Conservation (phyloP, 345 rosid species). For the Eucalyptus decipiens region DNA sequence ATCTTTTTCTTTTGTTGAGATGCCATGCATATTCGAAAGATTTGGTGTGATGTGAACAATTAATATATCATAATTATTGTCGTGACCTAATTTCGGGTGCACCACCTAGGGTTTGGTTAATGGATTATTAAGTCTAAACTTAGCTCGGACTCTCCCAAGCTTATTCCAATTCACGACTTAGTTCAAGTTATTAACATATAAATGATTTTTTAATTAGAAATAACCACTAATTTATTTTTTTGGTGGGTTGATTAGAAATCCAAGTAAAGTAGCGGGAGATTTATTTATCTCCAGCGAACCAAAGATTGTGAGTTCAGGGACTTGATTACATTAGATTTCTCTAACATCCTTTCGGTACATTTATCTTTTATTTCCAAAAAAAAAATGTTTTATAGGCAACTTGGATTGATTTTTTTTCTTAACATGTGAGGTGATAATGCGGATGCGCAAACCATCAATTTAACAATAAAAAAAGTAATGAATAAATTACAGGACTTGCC, state of each 20-base stretch:
- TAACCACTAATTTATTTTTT: fast-evolving
- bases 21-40: neutral
- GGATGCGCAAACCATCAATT: fast-evolving
- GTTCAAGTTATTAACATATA: too few relatives aligned
- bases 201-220: fast-evolving
- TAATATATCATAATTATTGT: neutral
- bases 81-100: fast-evolving
- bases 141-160: fast-evolving
- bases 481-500: fast-evolving
- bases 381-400: fast-evolving
- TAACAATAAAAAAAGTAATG: too few relatives aligned
- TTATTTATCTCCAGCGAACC: fast-evolving
- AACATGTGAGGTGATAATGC: fast-evolving
- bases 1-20: neutral
- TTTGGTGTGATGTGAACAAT: neutral
- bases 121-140: fast-evolving
- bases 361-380: too few relatives aligned
- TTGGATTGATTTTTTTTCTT: too few relatives aligned
- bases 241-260: fast-evolving
- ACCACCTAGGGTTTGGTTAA: too few relatives aligned
- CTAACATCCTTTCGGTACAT: fast-evolving
- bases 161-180: fast-evolving
- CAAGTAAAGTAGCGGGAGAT: fast-evolving
- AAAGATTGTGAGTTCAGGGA: fast-evolving
- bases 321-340: too few relatives aligned